phyloP scores from a whole-genome alignment of 495 filamentous ascomycete genomes.

The Aspergillus sclerotioniger region DNA sequence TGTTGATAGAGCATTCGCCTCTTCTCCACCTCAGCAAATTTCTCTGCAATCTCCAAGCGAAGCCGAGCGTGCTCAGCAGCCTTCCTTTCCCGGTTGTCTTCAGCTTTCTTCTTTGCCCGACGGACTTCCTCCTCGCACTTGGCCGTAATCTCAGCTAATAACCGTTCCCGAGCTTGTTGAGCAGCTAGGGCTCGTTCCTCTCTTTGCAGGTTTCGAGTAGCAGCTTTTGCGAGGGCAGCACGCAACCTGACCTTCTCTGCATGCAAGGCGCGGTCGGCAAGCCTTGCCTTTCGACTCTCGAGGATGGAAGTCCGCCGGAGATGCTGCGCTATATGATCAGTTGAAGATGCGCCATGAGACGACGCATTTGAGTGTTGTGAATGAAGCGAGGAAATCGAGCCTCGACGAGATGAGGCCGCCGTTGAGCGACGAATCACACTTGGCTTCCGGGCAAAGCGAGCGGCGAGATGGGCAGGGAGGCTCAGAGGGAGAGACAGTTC shows the following conservation, averaged over 20 bases:
- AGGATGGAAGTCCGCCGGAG: slow-evolving; percentile 88
- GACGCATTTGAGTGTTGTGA: slow-evolving; percentile 67
- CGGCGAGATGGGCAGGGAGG: slow-evolving; percentile 80
- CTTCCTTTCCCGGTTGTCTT: slow-evolving; percentile 86
- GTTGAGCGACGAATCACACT: slow-evolving; percentile 75
- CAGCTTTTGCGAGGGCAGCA: slow-evolving; percentile 80
- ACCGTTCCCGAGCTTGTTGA: slow-evolving; percentile 83
- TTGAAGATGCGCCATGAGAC: slow-evolving; percentile 64
- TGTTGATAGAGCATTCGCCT: slow-evolving; percentile 58
- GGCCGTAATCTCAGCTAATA: slow-evolving; percentile 89
- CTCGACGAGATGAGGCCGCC: slow-evolving; percentile 80
- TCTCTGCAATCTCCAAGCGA: slow-evolving; percentile 78
- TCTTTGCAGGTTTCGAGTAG: slow-evolving; percentile 58
- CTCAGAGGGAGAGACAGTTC: slow-evolving; percentile 46
- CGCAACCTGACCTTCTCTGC: slow-evolving; percentile 94
- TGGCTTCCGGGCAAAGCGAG: slow-evolving; percentile 75
- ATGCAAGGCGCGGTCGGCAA: slow-evolving; percentile 91
- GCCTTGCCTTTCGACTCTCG: slow-evolving; percentile 86
- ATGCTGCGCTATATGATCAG: slow-evolving; percentile 84
- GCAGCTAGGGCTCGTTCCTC: slow-evolving; percentile 89
- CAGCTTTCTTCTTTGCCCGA: slow-evolving; percentile 87
- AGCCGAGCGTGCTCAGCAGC: slow-evolving; percentile 79
- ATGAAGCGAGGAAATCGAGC: slow-evolving; percentile 83
- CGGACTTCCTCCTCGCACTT: slow-evolving; percentile 94
- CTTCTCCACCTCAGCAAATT: slow-evolving; percentile 82